These are phyloP conservation scores for Diaporthe citrichinensis DNA, from an alignment of 2,329 filamentous ascomycete species.

Conservation along the genomic window DNA sequence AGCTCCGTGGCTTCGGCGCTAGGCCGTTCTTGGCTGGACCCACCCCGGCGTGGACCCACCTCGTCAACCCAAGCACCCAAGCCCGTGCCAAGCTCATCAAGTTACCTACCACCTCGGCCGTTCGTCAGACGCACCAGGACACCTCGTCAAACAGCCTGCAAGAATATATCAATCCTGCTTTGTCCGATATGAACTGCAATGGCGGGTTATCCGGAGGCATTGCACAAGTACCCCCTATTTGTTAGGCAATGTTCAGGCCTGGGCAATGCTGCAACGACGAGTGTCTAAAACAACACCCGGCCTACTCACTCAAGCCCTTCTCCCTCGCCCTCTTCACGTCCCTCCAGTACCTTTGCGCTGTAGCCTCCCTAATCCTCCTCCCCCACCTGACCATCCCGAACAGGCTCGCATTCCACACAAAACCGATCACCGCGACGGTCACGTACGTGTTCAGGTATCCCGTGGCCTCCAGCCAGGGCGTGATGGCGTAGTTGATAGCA, in stretches of 20 bases:
- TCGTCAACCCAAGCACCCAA: neutral
- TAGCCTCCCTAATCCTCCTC: slow-evolving; percentile 8
- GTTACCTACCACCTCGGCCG: no score
- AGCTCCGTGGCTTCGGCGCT: slow-evolving; percentile 6
- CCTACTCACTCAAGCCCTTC: slow-evolving; percentile 27
- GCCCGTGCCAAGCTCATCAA: neutral
- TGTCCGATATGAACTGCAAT: neutral
- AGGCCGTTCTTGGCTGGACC: slow-evolving; percentile 5
- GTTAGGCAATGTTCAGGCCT: neutral
- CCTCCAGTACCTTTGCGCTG: slow-evolving; percentile 33
- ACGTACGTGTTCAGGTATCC: slow-evolving; percentile 56
- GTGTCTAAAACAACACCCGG: neutral
- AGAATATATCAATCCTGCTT: no score
- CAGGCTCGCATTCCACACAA: slow-evolving; percentile 57
- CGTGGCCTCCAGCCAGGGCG: slow-evolving; percentile 50
- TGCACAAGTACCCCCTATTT: rapidly evolving
- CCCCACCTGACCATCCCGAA: slow-evolving; percentile 64
- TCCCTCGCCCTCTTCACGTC: slow-evolving; percentile 29
- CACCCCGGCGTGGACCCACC: neutral
- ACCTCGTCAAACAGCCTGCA: no score
- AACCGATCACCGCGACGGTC: slow-evolving; percentile 52
- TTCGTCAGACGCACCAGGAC: no score
- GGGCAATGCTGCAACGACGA: neutral
- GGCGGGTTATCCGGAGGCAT: neutral
- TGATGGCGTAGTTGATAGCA: slow-evolving; percentile 55